A percentile compares a stretch with the other conserved stretches of the same genome.
phyloP scores from a whole-genome alignment of 306 rosid genomes.

The Ochetophila trinervis region DNA sequence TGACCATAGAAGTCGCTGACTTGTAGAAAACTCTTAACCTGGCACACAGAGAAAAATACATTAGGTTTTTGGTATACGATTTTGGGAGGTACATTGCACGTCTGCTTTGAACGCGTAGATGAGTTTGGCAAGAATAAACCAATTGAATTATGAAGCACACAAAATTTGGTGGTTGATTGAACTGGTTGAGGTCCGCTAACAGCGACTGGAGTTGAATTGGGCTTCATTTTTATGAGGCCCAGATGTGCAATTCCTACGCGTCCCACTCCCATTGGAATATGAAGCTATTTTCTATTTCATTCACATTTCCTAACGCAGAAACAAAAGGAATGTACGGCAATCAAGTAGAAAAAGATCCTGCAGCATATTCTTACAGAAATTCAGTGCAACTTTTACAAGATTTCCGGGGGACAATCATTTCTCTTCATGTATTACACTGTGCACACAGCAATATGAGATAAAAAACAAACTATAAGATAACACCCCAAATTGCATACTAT shows the following conservation, averaged over 20 bases:
- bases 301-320: too few species aligned
- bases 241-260: too few species aligned
- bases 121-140: not conserved
- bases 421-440: not conserved
- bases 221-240: too few species aligned
- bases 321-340: too few species aligned
- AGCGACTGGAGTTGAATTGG: not conserved
- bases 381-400: not conserved
- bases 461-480: not conserved
- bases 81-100: too few species aligned
- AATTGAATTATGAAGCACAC: not conserved
- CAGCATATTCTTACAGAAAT: too few species aligned
- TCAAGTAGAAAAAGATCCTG: too few species aligned
- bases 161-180: not conserved
- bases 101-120: too few species aligned
- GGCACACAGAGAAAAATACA: too few species aligned
- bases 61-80: too few species aligned
- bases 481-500: not conserved
- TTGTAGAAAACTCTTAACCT: not conserved
- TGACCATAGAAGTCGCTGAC: not conserved
- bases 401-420: not conserved
- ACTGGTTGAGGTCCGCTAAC: not conserved
- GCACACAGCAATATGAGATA: not conserved
- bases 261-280: too few species aligned
- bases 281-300: too few species aligned